Evolutionary conservation across 306 rosid genomes (phyloP).

Genomic region (Pyrus communis): DNA sequence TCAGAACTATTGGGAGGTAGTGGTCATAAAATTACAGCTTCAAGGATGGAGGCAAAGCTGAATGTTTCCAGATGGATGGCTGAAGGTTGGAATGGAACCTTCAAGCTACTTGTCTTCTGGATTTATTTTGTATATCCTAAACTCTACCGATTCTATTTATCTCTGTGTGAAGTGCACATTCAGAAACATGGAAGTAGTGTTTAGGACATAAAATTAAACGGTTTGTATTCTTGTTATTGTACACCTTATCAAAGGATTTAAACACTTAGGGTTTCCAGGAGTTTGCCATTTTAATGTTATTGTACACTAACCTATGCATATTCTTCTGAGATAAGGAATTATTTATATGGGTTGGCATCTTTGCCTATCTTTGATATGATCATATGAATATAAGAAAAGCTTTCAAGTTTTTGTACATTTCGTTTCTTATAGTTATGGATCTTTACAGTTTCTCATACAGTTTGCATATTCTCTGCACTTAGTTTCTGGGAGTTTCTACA

Average conservation of each 20-base stretch:
- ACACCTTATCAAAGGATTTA: not conserved
- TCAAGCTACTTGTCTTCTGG: constrained; percentile 5
- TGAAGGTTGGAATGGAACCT: constrained; percentile 60
- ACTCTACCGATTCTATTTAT: not conserved
- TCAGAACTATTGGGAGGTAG: constrained; percentile 94
- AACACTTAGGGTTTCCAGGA: not conserved
- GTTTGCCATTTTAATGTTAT: not conserved
- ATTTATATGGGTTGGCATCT: not conserved
- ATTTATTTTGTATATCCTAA: not conserved
- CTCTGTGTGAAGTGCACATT: not conserved
- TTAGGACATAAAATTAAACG: not conserved
- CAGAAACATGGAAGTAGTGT: not conserved
- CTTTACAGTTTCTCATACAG: not conserved
- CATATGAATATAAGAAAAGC: not conserved
- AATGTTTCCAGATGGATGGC: constrained; percentile 90
- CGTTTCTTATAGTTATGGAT: not conserved
- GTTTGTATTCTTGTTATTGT: not conserved
- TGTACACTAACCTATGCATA: not conserved
- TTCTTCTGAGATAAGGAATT: not conserved
- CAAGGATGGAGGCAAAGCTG: constrained; percentile 96
- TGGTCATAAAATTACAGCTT: constrained; percentile 94
- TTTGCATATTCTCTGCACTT: constrained; percentile 19
- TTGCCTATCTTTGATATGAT: not conserved
- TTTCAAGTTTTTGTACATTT: not conserved
- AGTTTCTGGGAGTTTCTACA: constrained; percentile 83